Evolutionary conservation across 352 stramenopile species (phyloP), one percentile per base, ranked within the genome.

Genomic region (Globisporangium spiculum): DNA sequence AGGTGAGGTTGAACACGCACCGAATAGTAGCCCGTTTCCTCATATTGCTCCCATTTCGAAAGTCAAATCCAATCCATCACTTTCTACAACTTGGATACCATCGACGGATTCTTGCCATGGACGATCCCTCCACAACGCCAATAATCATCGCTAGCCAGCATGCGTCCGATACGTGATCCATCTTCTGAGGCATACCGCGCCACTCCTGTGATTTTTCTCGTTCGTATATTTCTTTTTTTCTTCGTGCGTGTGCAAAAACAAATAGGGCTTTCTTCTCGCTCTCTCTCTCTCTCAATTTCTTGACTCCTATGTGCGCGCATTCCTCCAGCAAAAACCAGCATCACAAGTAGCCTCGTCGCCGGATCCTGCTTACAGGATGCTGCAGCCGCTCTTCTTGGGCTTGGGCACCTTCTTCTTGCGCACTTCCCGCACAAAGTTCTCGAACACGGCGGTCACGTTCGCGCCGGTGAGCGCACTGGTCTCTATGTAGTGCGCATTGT

Each of bases 401-500:
- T 90, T 90, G 63, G 83, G 85, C 61, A 87, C 79, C 69, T 90
- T 83, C 68, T 92, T 91, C 69, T 89, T 83, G 74, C 88, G 84
- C 62, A 92, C 88, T 70, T 96, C 89, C 5, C 83, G 83, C 65
- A 96, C 84, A 79, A 96, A 93, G 60, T 81, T 90, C 72, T 97
- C 88, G 69, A 97, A 97, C 36, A 97, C 86, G 3, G 86, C 84
- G 59, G 85, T 92, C 38, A 97, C 88, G 70, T 94, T 93, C 52
- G 77, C 86, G 67, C 89, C 89, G 55, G 88, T 97, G 63, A 93
- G 71, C 30, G 89, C 89, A 72, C 86, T 95, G 58, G 88, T 93
- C 67, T 97, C 88, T 69, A 97, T 92, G 73, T 97, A 94, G 68
- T 81, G 79, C 64, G 88, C 88, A 64, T 93, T 94, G 75, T 94